Conservation (phyloP, 2,329 filamentous ascomycete species). For the Meredithiella fracta region DNA sequence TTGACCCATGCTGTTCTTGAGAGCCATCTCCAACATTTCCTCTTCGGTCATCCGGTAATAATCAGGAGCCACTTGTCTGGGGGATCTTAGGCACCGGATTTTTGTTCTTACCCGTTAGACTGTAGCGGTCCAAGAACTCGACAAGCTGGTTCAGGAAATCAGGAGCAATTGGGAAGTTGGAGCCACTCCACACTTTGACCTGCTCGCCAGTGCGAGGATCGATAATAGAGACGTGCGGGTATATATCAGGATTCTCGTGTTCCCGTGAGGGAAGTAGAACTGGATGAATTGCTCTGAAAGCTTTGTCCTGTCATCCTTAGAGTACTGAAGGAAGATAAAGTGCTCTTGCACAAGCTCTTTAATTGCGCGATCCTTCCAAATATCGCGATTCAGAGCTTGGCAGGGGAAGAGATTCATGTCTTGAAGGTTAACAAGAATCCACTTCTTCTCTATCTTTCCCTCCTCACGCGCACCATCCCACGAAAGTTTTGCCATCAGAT, state of each 20-base stretch:
- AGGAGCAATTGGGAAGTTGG: constrained; percentile 54
- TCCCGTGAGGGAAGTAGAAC: constrained; percentile 64
- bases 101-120: constrained; percentile 70
- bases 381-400: constrained; percentile 80
- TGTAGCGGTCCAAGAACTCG: constrained; percentile 96
- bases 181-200: constrained; percentile 87
- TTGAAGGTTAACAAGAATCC: constrained; percentile 91
- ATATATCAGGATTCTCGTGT: constrained; percentile 72
- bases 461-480: constrained; percentile 74
- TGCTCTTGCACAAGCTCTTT: constrained; percentile 72
- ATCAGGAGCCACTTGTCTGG: constrained; percentile 27
- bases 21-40: constrained; percentile 87
- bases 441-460: constrained; percentile 79
- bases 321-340: constrained; percentile 91
- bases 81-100: constrained; percentile 69
- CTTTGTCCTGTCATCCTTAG: constrained; percentile 53
- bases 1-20: constrained; percentile 60
- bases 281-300: constrained; percentile 67
- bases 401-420: constrained; percentile 89
- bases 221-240: constrained; percentile 88
- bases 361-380: constrained; percentile 80
- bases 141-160: constrained; percentile 86
- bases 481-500: constrained; percentile 63
- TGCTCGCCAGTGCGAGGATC: constrained; percentile 93
- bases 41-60: constrained; percentile 88